phyloP scores from a whole-genome alignment of 2,329 filamentous ascomycete genomes.

The Helminthosporium solani region DNA sequence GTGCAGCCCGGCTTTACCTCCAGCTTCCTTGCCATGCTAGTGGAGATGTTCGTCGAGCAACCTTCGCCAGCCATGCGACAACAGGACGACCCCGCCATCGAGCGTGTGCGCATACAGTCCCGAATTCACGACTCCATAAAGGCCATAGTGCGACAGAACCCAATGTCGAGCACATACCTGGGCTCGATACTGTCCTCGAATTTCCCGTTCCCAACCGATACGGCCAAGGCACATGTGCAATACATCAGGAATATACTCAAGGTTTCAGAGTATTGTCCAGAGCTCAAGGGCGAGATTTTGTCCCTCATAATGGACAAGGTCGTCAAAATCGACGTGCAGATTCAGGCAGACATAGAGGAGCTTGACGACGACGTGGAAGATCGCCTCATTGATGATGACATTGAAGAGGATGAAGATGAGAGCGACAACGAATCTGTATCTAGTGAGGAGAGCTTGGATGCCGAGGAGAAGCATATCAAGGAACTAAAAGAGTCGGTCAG shows the following conservation, averaged over 20 bases:
- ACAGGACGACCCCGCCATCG: slow-evolving; percentile 58
- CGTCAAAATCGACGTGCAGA: slow-evolving; percentile 92
- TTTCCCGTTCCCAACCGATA: slow-evolving; percentile 77
- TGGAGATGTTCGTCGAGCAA: slow-evolving; percentile 70
- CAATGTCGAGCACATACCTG: slow-evolving; percentile 71
- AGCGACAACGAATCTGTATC: slow-evolving; percentile 71
- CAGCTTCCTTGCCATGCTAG: slow-evolving; percentile 75
- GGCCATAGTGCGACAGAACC: slow-evolving; percentile 77
- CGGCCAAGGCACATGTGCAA: slow-evolving; percentile 75
- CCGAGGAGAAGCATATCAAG: slow-evolving; percentile 63
- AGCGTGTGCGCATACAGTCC: slow-evolving; percentile 64
- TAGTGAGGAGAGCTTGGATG: slow-evolving; percentile 62
- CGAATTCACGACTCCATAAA: slow-evolving; percentile 75
- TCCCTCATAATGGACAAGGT: slow-evolving; percentile 81
- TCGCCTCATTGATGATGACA: slow-evolving; percentile 63
- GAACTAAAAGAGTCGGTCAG: slow-evolving; percentile 77
- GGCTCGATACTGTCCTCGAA: slow-evolving; percentile 65
- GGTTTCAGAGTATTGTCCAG: slow-evolving; percentile 74
- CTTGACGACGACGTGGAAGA: slow-evolving; percentile 85
- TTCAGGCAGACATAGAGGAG: slow-evolving; percentile 90
- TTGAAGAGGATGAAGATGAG: slow-evolving; percentile 47
- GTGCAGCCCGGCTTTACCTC: slow-evolving; percentile 78
- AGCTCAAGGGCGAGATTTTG: slow-evolving; percentile 76
- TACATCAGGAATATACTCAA: slow-evolving; percentile 84
- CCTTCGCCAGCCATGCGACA: slow-evolving; percentile 57